Conservation (phyloP, 1,284 basidiomycete genomes). For the Baeospora myosura region DNA sequence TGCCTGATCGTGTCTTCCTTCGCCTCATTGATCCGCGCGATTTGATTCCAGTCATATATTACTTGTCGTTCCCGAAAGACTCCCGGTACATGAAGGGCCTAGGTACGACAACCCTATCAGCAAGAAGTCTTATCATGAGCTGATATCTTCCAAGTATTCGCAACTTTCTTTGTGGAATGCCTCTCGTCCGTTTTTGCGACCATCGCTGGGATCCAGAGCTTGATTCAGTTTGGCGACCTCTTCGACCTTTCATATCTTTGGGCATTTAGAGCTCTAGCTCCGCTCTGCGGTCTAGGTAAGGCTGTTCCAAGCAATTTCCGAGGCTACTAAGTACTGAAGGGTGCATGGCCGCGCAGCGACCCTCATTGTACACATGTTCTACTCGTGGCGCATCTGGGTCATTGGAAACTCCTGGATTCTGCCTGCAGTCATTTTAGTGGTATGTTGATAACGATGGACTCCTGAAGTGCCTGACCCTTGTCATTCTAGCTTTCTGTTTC, state of each 20-base stretch:
- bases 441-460: background rate
- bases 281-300: conserved; percentile 9
- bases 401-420: conserved; percentile 5
- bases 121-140: background rate
- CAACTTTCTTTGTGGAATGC: conserved; percentile 6
- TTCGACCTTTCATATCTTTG: conserved; percentile 1
- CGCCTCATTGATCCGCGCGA: background rate
- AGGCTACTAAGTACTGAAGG: background rate
- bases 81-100: conserved; percentile 5
- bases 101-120: background rate
- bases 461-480: background rate
- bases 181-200: conserved; percentile 7
- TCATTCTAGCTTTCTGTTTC: background rate
- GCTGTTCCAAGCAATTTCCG: too few relatives aligned
- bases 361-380: conserved; percentile 10
- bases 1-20: background rate
- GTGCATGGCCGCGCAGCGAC: background rate
- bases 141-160: background rate
- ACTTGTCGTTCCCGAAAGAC: conserved; percentile 9
- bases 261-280: conserved; percentile 6
- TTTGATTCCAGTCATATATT: conserved; percentile 9
- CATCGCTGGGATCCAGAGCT: background rate
- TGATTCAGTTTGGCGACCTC: conserved; percentile 2
- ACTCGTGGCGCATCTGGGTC: conserved; percentile 10
- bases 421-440: conserved; percentile 4